A percentile compares a stretch with the other conserved stretches of the same genome.
Evolutionary conservation across 495 filamentous ascomycete species (phyloP).

Genomic region (Lichina pygmaea): DNA sequence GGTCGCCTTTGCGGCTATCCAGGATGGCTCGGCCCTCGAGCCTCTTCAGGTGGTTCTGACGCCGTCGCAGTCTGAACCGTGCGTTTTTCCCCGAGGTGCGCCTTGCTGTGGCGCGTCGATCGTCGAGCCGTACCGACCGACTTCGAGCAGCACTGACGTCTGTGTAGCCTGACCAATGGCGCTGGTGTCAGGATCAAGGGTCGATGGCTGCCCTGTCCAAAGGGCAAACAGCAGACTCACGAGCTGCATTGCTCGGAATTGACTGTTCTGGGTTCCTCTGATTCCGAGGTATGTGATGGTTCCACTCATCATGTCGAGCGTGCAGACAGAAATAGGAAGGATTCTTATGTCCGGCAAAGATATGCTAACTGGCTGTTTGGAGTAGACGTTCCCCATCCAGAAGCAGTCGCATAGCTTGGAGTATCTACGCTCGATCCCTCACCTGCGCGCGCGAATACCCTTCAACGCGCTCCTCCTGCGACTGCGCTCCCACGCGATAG

Average conservation of each 20-base stretch:
- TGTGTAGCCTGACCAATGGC: conserved; percentile 47
- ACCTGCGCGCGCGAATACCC: conserved; percentile 65
- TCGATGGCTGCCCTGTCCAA: conserved; percentile 44
- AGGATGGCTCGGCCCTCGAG: conserved; percentile 62
- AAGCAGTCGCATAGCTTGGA: conserved; percentile 83
- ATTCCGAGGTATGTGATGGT: conserved; percentile 38
- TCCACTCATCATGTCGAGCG: not conserved
- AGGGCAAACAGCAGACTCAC: conserved; percentile 40
- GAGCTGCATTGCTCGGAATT: conserved; percentile 52
- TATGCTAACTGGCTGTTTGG: not conserved
- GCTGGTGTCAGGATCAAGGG: conserved; percentile 57
- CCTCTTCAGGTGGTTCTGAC: conserved; percentile 62
- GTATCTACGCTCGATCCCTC: conserved; percentile 68
- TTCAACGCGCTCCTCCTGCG: conserved; percentile 57
- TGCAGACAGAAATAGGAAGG: not conserved
- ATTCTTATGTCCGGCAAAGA: too few species aligned
- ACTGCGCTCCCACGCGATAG: conserved; percentile 56
- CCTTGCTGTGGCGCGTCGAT: too few species aligned
- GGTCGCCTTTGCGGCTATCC: conserved; percentile 55
- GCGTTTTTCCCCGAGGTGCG: not conserved
- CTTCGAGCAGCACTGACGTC: not conserved
- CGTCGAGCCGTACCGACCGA: not conserved
- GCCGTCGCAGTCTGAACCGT: conserved; percentile 53
- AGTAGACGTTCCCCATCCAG: conserved; percentile 65
- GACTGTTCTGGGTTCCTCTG: conserved; percentile 42